phyloP scores from a whole-genome alignment of 192 early-diverging fungal species.

The Dissophora ornata region DNA sequence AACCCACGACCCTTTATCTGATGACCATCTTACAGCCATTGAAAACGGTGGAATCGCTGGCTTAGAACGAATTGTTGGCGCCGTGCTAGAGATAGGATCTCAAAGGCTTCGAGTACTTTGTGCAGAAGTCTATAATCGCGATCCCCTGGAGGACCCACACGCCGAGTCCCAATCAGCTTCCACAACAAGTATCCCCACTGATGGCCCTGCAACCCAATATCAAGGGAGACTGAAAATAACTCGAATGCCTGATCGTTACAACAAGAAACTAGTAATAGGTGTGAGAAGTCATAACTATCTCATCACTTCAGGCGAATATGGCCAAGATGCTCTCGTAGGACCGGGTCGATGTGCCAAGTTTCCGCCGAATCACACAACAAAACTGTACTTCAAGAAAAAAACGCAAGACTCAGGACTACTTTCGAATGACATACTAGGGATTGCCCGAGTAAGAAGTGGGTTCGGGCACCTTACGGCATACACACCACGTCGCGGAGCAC shows the following conservation, averaged over 20 bases:
- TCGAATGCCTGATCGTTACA: not conserved
- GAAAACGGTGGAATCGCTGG: not conserved
- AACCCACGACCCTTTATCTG: no score
- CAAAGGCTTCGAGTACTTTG: not conserved
- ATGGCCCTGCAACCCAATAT: conserved; percentile 3
- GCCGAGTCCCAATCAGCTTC: not conserved
- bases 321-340: not conserved
- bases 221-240: not conserved
- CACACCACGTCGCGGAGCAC: no score
- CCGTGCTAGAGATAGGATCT: not conserved
- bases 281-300: conserved; percentile 4
- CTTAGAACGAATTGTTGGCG: conserved; percentile 5
- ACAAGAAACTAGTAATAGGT: conserved; percentile 9
- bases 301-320: not conserved
- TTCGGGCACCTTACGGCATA: no score
- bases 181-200: conserved; percentile 5
- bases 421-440: not conserved
- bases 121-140: conserved; percentile 1
- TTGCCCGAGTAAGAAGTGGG: no score
- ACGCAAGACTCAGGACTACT: not conserved
- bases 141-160: conserved; percentile 3
- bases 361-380: conserved; percentile 2
- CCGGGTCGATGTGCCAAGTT: not conserved
- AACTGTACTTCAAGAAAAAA: not conserved
- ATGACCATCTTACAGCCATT: not conserved